Percentiles rank a stretch among this genome's conserved stretches.
Evolutionary conservation across 2,329 filamentous ascomycete genomes (phyloP).

Genomic region (Mollisiaceae sp.): DNA sequence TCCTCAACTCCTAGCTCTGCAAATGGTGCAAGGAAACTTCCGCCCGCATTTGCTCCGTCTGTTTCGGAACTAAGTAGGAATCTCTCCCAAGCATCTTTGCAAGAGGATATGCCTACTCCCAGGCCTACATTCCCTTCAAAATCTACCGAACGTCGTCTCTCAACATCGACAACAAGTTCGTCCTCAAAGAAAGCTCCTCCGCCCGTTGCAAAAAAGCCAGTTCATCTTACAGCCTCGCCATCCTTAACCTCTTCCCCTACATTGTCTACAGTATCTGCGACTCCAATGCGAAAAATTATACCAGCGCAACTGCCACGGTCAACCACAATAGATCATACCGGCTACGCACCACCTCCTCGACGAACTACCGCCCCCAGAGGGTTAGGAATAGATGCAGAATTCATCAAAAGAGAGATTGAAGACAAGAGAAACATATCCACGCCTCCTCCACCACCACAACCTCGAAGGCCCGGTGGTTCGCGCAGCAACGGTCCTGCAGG

Average conservation of each 20-base stretch:
- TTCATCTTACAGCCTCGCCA: conserved; percentile 38
- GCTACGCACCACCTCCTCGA: conserved; percentile 36
- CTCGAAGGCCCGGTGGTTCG: conserved; percentile 28
- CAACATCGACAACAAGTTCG: conserved; percentile 37
- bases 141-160: conserved; percentile 33
- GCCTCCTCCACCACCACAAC: conserved; percentile 36
- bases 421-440: conserved; percentile 22
- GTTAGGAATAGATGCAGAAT: conserved; percentile 13
- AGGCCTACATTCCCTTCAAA: conserved; percentile 24
- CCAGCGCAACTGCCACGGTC: conserved; percentile 24
- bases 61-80: conserved; percentile 26
- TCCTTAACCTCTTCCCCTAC: conserved; percentile 31
- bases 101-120: conserved; percentile 16
- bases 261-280: conserved; percentile 27
- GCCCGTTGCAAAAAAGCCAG: conserved; percentile 42
- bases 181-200: conserved; percentile 40
- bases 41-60: conserved; percentile 36
- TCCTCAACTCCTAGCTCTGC: conserved; percentile 16
- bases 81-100: conserved; percentile 30
- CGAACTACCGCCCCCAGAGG: conserved; percentile 27
- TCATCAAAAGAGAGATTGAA: conserved; percentile 21
- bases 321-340: conserved; percentile 25
- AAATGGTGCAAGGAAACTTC: conserved; percentile 37
- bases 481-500: conserved; percentile 6
- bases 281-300: conserved; percentile 19